Evolutionary conservation across 805 yeast genomes (phyloP), one percentile per base, ranked within the genome.

Genomic region (Candida hungchunana): DNA sequence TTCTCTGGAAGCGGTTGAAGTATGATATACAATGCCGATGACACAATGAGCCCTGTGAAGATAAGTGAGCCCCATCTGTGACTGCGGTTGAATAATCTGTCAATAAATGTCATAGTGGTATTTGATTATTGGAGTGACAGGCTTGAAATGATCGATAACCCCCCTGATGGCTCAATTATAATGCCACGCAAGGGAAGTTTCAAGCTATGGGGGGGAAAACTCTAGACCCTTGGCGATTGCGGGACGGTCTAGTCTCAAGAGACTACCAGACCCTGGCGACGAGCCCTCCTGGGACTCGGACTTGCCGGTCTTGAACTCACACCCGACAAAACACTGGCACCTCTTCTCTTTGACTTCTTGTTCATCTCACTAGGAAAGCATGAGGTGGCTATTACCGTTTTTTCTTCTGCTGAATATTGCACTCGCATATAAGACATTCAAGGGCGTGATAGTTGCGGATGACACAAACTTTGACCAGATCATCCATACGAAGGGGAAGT

Each of bases 381-480:
- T 39, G 43, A 39, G 18, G 22, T 20, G 28, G 3, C 18, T 35
- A 2, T 12, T 39, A n/a, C 12, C 31, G 1, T 8, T 39, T 1
- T 16, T 39, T 2, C 29, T 38, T 8, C 30, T 43, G 14, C 12
- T 39, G 10, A 36, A 36, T 7, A 11, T 39, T 7, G 10, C 29
- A 5, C 13, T 22, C 11, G 35, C 37, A 11, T 43, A 22, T 34
- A 33, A 37, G 26, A 37, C 40, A 1, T 47, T 40, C 35, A 47
- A 45, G 19, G 47, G 47, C 7, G 48, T 53, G 8, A 37, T 45
- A 6, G 52, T 53, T 6, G 53, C 50, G 0, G 45, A 44, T 13
- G 58, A 53, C 21, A 27, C 37, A 10, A 53, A 43, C 26, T 51
- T 43, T 27, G 46, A 43, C 16, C 29, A 47, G 8, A 18, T 47